Conservation (phyloP, 257 asterid genomes). For the Plantago ovata region DNA sequence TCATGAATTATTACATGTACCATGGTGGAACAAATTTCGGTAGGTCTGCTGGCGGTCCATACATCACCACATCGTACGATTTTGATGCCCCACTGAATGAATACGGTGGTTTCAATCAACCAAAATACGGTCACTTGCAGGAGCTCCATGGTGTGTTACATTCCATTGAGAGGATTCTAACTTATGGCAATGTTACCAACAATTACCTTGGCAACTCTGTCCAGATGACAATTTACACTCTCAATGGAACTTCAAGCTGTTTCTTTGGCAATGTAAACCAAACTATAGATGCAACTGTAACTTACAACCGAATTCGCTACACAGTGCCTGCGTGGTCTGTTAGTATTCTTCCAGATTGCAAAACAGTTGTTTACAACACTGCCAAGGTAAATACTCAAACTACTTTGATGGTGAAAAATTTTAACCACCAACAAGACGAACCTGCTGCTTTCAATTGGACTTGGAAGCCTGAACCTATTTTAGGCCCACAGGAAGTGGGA, state of each 20-base stretch:
- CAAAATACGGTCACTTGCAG: slow-evolving; percentile 80
- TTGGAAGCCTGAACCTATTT: slow-evolving; percentile 48
- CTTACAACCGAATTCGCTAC: slow-evolving; percentile 30
- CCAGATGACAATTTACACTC: slow-evolving; percentile 28
- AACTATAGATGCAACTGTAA: slow-evolving; percentile 39
- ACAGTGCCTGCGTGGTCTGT: slow-evolving; percentile 85
- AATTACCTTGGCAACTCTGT: slow-evolving; percentile 41
- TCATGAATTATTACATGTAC: slow-evolving; percentile 82
- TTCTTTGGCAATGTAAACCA: slow-evolving; percentile 47
- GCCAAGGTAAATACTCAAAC: slow-evolving; percentile 79
- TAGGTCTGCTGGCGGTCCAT: slow-evolving; percentile 79
- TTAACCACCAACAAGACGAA: slow-evolving; percentile 32
- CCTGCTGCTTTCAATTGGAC: slow-evolving; percentile 44
- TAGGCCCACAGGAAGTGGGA: no score
- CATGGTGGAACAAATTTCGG: slow-evolving; percentile 91
- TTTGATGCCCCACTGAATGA: slow-evolving; percentile 77
- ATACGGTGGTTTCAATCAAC: slow-evolving; percentile 61
- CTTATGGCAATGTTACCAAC: slow-evolving; percentile 42
- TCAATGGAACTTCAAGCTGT: slow-evolving; percentile 42
- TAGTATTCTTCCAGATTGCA: slow-evolving; percentile 72
- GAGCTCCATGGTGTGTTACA: slow-evolving; percentile 59
- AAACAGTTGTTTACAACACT: slow-evolving; percentile 60
- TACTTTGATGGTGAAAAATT: slow-evolving; percentile 33
- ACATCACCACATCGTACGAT: slow-evolving; percentile 68
- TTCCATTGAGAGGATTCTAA: slow-evolving; percentile 52